These are phyloP conservation scores for Malus fusca DNA, from an alignment of 306 rosid genomes.

Conservation along the genomic window DNA sequence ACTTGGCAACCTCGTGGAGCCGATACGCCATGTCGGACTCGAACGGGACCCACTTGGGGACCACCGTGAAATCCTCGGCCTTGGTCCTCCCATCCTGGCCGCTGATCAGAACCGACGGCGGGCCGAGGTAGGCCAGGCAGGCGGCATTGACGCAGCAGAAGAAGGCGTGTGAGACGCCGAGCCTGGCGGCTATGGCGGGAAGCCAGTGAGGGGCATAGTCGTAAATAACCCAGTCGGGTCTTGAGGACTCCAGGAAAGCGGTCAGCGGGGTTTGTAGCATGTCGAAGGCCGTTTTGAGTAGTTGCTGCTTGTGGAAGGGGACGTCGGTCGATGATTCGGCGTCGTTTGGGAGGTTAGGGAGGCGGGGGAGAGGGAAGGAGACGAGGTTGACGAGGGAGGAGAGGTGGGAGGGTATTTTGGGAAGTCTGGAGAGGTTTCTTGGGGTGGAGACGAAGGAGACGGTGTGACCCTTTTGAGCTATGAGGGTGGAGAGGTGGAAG, in stretches of 20 bases:
- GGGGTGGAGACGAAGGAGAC: conserved; percentile 39
- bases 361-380: conserved; percentile 19
- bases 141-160: conserved; percentile 34
- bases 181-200: conserved; percentile 25
- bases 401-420: conserved; percentile 31
- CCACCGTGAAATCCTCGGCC: conserved; percentile 28
- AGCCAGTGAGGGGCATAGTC: conserved; percentile 51
- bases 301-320: conserved; percentile 26
- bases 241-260: conserved; percentile 1
- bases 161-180: conserved; percentile 23
- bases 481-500: conserved; percentile 25
- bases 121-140: conserved; percentile 11
- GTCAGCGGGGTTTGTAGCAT: conserved; percentile 14
- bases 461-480: conserved; percentile 30
- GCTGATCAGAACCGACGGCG: conserved; percentile 13
- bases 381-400: conserved; percentile 25
- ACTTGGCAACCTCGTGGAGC: conserved; percentile 18
- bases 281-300: conserved; percentile 38
- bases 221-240: conserved; percentile 42
- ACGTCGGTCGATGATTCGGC: conserved; percentile 41
- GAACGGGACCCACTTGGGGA: conserved; percentile 32
- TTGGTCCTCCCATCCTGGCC: conserved; percentile 13
- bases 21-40: conserved; percentile 16
- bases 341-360: conserved; percentile 19
- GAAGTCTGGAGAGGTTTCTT: conserved; percentile 20